Percentiles rank a stretch among this genome's conserved stretches.
Conservation (phyloP, 1,284 basidiomycete species). For the Coniferiporia weirii region DNA sequence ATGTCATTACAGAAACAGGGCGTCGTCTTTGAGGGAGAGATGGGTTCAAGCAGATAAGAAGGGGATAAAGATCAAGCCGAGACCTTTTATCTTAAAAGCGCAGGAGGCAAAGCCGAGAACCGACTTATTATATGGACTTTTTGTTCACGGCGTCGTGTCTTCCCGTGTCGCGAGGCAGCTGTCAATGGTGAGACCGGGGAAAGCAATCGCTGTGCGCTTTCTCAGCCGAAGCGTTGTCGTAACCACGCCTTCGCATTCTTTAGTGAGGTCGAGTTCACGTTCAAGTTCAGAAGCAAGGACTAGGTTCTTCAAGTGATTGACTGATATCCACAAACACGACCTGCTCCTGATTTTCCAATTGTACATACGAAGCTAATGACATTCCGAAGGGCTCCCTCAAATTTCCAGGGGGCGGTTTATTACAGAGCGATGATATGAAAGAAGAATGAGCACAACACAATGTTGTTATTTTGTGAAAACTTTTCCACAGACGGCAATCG, state of each 20-base stretch:
- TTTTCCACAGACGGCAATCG: slow-evolving; percentile 14
- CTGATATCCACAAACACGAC: not conserved
- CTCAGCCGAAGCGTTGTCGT: no score
- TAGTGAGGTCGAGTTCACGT: not conserved
- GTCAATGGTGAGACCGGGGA: no score
- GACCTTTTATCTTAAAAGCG: not conserved
- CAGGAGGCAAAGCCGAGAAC: not conserved
- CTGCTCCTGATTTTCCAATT: not conserved
- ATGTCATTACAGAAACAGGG: not conserved
- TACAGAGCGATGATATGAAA: not conserved
- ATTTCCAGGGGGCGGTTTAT: no score
- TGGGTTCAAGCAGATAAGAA: not conserved
- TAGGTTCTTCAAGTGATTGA: no score
- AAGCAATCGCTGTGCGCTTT: no score
- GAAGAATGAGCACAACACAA: not conserved
- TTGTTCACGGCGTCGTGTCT: not conserved
- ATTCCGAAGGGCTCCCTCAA: no score
- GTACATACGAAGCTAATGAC: not conserved
- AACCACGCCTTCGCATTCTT: not conserved
- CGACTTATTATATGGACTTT: not conserved
- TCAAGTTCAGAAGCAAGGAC: no score
- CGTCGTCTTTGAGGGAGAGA: not conserved
- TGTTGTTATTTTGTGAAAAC: slow-evolving; percentile 34
- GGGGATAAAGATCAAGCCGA: not conserved
- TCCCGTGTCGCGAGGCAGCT: no score